Percentiles rank a stretch among this genome's conserved stretches.
phyloP scores from a whole-genome alignment of 495 filamentous ascomycete species.

The Stereocaulon alpinum region DNA sequence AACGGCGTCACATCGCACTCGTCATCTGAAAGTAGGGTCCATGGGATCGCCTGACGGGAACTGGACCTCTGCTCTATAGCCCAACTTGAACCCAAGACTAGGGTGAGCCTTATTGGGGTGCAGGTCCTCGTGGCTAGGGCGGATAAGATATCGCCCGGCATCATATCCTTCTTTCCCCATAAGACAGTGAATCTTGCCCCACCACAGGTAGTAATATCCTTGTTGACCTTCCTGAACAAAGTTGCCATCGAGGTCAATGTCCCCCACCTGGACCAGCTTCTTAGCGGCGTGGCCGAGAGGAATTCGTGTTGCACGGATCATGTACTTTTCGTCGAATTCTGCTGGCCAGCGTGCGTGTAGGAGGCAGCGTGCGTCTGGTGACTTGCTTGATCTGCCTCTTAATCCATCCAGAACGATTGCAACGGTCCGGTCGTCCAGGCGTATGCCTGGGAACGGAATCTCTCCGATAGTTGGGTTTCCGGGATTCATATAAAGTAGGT shows the following conservation, averaged over 20 bases:
- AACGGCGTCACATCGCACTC: no score
- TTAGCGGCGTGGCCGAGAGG: slow-evolving; percentile 11
- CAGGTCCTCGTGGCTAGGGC: neutral
- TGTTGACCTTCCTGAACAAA: neutral
- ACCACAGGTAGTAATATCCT: slow-evolving; percentile 13
- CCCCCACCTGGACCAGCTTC: neutral
- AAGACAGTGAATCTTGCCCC: slow-evolving; percentile 6
- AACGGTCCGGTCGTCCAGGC: neutral
- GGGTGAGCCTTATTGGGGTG: no score
- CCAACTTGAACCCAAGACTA: neutral
- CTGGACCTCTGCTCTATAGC: neutral
- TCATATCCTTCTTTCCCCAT: slow-evolving; percentile 17
- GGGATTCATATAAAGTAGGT: neutral
- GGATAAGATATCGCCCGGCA: neutral
- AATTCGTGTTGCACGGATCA: slow-evolving; percentile 5
- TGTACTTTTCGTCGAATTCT: slow-evolving; percentile 9
- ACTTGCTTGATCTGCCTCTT: neutral
- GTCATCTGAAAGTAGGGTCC: neutral
- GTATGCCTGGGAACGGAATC: neutral
- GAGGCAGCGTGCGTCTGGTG: no score
- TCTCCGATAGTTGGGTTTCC: neutral
- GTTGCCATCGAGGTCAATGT: neutral
- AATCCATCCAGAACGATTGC: neutral
- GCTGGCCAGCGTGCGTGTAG: neutral
- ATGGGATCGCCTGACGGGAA: neutral